Percentiles rank a stretch among this genome's conserved stretches.
phyloP scores from a whole-genome alignment of 2,329 filamentous ascomycete genomes.

The Aureobasidium subglaciale region DNA sequence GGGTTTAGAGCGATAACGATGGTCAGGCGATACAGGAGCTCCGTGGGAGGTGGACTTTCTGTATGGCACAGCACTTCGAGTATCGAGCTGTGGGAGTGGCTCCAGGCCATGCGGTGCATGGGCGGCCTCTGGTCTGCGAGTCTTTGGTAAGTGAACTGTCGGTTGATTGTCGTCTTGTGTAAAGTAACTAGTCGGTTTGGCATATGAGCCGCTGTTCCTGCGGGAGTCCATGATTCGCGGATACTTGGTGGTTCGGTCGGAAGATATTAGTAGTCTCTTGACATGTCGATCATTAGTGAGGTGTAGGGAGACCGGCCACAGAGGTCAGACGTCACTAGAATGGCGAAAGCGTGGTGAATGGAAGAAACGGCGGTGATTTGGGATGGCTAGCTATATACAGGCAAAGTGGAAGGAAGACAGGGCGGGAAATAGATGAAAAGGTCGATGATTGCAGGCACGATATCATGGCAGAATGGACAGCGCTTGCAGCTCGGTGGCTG shows the following conservation, averaged over 20 bases:
- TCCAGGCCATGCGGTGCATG: not conserved
- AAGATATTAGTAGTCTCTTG: not conserved
- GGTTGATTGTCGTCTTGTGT: constrained; percentile 3
- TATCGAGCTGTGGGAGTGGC: not conserved
- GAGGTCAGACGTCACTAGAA: not conserved
- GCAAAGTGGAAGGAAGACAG: not conserved
- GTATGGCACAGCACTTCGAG: not conserved
- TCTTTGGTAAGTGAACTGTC: constrained; percentile 15
- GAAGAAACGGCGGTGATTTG: not conserved
- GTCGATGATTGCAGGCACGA: constrained; percentile 5
- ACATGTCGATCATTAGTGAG: not conserved
- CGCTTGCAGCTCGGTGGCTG: constrained; percentile 13
- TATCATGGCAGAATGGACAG: constrained; percentile 5
- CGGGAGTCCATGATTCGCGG: not conserved
- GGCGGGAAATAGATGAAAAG: constrained; percentile 11
- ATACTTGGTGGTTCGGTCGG: not conserved
- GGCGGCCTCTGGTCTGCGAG: not conserved
- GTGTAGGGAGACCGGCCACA: not conserved
- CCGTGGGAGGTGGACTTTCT: not conserved
- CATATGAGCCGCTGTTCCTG: not conserved
- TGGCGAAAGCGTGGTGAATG: not conserved
- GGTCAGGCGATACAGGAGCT: not conserved
- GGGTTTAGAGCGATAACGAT: constrained; percentile 20
- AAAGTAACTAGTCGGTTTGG: not conserved
- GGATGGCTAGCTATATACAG: constrained; percentile 8